Evolutionary conservation across 169 alveolate genomes (phyloP).

Genomic region (Plasmodium berghei): DNA sequence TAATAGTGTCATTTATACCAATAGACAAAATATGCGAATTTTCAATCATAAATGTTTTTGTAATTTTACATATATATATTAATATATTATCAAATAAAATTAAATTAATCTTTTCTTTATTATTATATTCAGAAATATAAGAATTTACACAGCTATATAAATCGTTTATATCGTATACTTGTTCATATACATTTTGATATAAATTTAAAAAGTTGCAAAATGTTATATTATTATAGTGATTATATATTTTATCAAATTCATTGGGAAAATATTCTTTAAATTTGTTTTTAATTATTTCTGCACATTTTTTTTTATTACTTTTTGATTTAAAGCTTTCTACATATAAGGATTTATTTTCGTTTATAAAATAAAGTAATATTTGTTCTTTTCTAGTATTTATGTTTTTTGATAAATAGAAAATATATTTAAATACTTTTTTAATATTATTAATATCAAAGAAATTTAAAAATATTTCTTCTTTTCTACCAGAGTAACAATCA

Average conservation of each 20-base stretch:
- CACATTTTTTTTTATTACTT: constrained; percentile 41
- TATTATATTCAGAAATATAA: constrained; percentile 47
- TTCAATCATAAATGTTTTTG: constrained; percentile 60
- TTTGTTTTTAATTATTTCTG: constrained; percentile 14
- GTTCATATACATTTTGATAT: constrained; percentile 70
- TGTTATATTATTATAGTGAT: constrained; percentile 24
- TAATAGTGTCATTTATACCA: constrained; percentile 62
- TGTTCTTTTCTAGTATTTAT: constrained; percentile 63
- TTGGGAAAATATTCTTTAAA: constrained; percentile 54
- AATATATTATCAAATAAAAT: constrained; percentile 61
- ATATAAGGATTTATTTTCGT: constrained; percentile 70
- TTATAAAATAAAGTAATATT: constrained; percentile 47
- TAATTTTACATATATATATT: constrained; percentile 63
- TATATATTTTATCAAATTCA: constrained; percentile 15
- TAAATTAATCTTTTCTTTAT: constrained; percentile 45
- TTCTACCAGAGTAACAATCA: neutral
- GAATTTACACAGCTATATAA: constrained; percentile 54
- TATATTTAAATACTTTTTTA: constrained; percentile 48
- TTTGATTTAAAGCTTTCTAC: constrained; percentile 64
- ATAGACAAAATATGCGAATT: constrained; percentile 64
- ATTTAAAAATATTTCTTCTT: constrained; percentile 32
- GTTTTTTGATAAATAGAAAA: constrained; percentile 57
- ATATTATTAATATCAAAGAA: constrained; percentile 47
- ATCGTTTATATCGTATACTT: constrained; percentile 67
- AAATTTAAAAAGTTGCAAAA: constrained; percentile 63